phyloP scores from a whole-genome alignment of 2,329 filamentous ascomycete species.

The Trichophyton simii region DNA sequence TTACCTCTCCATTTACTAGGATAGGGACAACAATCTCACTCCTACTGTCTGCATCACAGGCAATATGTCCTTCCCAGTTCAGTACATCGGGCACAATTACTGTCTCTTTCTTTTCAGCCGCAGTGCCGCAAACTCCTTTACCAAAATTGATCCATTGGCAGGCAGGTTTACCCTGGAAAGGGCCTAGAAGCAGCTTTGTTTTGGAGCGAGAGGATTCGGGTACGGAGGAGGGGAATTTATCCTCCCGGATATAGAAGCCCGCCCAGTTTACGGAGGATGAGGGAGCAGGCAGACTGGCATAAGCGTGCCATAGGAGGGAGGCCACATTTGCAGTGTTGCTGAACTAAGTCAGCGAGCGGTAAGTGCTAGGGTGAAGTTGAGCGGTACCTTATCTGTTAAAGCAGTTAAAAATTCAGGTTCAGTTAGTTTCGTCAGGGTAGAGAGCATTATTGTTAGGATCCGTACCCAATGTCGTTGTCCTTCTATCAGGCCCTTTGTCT shows the following conservation, averaged over 20 bases:
- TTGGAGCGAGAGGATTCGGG: slow-evolving; percentile 13
- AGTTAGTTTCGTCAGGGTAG: neutral
- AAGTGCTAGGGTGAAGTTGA: no score
- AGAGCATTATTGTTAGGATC: neutral
- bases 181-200: slow-evolving; percentile 31
- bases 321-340: slow-evolving; percentile 37
- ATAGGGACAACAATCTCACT: slow-evolving; percentile 41
- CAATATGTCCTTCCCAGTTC: slow-evolving; percentile 37
- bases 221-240: slow-evolving; percentile 27
- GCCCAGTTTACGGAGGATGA: slow-evolving; percentile 38
- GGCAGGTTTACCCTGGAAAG: slow-evolving; percentile 38
- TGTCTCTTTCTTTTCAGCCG: slow-evolving; percentile 28
- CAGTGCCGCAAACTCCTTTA: slow-evolving; percentile 36
- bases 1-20: slow-evolving; percentile 28
- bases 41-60: slow-evolving; percentile 36
- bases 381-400: neutral
- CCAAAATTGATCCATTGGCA: slow-evolving; percentile 38
- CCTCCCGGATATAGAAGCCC: slow-evolving; percentile 36
- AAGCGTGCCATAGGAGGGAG: slow-evolving; percentile 39
- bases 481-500: slow-evolving; percentile 27
- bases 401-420: neutral
- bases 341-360: neutral
- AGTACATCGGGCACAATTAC: slow-evolving; percentile 34
- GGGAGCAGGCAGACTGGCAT: slow-evolving; percentile 31
- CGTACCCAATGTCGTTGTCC: slow-evolving; percentile 38